phyloP scores from a whole-genome alignment of 2,329 filamentous ascomycete species.

The Phialophora expanda region DNA sequence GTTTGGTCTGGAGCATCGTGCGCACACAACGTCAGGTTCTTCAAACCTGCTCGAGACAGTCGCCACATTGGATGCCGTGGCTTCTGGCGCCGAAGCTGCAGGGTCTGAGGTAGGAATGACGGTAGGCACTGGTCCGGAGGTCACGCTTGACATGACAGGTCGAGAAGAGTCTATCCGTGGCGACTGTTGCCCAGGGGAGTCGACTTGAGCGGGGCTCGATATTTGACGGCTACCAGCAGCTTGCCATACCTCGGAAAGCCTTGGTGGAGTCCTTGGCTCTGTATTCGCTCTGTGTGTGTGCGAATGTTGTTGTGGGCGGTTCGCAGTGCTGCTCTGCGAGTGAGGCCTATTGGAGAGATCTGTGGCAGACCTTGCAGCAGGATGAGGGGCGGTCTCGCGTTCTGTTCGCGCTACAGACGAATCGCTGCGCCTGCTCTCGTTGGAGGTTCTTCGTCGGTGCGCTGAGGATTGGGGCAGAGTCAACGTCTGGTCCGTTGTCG shows the following conservation, averaged over 20 bases:
- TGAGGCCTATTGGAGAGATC: constrained; percentile 58
- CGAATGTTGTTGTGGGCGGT: constrained; percentile 29
- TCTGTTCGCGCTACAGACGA: constrained; percentile 44
- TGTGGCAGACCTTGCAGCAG: constrained; percentile 66
- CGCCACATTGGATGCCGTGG: constrained; percentile 1
- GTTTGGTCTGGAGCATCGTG: constrained; percentile 69
- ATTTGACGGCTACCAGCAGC: constrained; percentile 25
- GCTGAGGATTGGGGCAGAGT: constrained; percentile 21
- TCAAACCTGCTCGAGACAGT: constrained; percentile 25
- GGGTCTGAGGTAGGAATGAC: constrained; percentile 37
- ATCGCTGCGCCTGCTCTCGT: constrained; percentile 40
- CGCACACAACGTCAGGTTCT: constrained; percentile 77
- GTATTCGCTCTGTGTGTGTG: constrained; percentile 35
- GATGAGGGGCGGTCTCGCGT: constrained; percentile 53
- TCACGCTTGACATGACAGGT: constrained; percentile 27
- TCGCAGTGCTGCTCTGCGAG: constrained; percentile 18
- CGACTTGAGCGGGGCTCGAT: constrained; percentile 24
- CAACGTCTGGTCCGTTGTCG: constrained; percentile 25
- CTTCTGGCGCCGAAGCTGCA: constrained; percentile 34
- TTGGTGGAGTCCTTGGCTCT: constrained; percentile 31
- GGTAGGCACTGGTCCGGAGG: constrained; percentile 39
- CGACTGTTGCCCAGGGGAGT: constrained; percentile 20
- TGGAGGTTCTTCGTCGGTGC: constrained; percentile 40
- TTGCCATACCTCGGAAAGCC: constrained; percentile 34
- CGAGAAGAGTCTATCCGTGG: constrained; percentile 19